Conservation (phyloP, 2,329 filamentous ascomycete genomes). For the Cytospora chrysosperma region DNA sequence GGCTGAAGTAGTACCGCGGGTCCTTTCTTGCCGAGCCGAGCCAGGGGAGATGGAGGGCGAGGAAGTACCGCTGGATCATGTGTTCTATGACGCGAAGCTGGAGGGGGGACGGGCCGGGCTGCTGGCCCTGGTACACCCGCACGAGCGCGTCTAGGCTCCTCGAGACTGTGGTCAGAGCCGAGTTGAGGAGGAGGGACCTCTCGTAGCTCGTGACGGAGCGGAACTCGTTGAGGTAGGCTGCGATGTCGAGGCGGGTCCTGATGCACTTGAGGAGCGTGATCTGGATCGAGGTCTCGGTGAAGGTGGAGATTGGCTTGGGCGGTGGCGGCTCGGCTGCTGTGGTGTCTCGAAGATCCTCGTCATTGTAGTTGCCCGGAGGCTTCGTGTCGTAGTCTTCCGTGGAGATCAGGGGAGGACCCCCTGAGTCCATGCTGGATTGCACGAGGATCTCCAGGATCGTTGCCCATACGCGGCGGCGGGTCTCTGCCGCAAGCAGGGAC, state of each 20-base stretch:
- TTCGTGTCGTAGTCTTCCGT: constrained; percentile 48
- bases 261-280: constrained; percentile 47
- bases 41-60: constrained; percentile 55
- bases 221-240: constrained; percentile 49
- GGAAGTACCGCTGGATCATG: constrained; percentile 47
- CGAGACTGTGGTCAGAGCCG: constrained; percentile 43
- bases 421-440: constrained; percentile 45
- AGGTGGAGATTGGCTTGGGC: constrained; percentile 30
- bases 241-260: constrained; percentile 43
- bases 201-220: constrained; percentile 44
- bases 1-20: constrained; percentile 50
- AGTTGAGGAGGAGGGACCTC: constrained; percentile 46
- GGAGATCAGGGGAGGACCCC: constrained; percentile 45
- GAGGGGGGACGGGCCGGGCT: constrained; percentile 40
- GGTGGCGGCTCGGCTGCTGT: constrained; percentile 28
- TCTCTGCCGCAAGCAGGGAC: constrained; percentile 40
- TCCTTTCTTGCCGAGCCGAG: constrained; percentile 45
- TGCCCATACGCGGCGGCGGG: constrained; percentile 52
- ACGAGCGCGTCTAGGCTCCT: constrained; percentile 34
- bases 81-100: constrained; percentile 45
- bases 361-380: constrained; percentile 49
- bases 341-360: constrained; percentile 39
- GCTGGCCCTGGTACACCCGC: constrained; percentile 36
- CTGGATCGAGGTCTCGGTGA: constrained; percentile 53
- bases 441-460: constrained; percentile 49